Evolutionary conservation across 129 eudicot genomes (phyloP).

Genomic region (Centella asiatica): DNA sequence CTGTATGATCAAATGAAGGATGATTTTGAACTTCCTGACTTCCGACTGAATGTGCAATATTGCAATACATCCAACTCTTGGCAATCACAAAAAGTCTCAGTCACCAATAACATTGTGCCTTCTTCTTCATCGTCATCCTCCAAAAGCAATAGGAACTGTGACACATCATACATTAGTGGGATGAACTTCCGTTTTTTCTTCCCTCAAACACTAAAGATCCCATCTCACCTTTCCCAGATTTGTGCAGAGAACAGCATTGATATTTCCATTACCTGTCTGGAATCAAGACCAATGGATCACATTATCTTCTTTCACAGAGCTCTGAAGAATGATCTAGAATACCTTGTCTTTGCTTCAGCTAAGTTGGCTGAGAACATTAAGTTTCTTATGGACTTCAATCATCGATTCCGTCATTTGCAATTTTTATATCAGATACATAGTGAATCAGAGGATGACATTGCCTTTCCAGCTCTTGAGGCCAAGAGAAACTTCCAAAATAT

Average conservation of each 20-base stretch:
- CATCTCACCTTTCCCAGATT: constrained; percentile 29
- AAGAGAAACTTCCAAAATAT: constrained; percentile 53
- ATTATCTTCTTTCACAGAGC: constrained; percentile 81
- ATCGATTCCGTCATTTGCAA: constrained; percentile 46
- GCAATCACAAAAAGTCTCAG: constrained; percentile 13
- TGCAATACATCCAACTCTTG: constrained; percentile 10
- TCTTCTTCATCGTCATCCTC: constrained; percentile 33
- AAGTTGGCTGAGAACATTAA: constrained; percentile 39
- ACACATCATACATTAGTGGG: constrained; percentile 40
- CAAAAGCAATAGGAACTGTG: constrained; percentile 21
- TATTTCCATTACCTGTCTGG: constrained; percentile 28
- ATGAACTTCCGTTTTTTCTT: constrained; percentile 47
- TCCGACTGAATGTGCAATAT: constrained; percentile 17
- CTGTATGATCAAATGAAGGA: constrained; percentile 36
- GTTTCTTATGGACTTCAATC: constrained; percentile 40
- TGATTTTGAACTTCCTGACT: constrained; percentile 13
- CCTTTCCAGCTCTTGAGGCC: constrained; percentile 90
- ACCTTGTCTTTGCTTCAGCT: constrained; percentile 47
- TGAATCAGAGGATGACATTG: constrained; percentile 66
- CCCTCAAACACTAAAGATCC: constrained; percentile 33
- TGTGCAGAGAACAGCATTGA: constrained; percentile 17
- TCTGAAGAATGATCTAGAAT: constrained; percentile 60
- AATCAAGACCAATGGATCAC: constrained; percentile 72
- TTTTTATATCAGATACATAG: constrained; percentile 57
- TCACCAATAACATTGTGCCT: constrained; percentile 11